These are phyloP conservation scores for Pythium myriotylum DNA, from an alignment of 352 stramenopile species.

Conservation along the genomic window DNA sequence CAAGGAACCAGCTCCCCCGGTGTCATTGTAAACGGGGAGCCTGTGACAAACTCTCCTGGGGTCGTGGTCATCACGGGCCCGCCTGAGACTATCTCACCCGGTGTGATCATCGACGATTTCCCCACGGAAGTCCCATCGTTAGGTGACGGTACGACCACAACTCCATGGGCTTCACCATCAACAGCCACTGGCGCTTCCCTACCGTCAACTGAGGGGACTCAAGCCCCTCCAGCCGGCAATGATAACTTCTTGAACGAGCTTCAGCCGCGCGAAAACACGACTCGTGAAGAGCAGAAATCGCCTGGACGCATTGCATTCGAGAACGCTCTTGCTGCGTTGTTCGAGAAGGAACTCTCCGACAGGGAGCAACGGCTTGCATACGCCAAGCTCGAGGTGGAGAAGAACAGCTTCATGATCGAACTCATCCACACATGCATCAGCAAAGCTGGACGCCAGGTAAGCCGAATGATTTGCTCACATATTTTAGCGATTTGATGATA, in stretches of 20 bases:
- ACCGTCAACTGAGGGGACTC: too few species aligned
- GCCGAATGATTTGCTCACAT: not conserved
- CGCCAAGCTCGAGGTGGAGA: conserved; percentile 18
- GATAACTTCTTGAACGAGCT: conserved; percentile 15
- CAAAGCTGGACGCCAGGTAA: conserved; percentile 17
- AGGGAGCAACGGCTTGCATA: conserved; percentile 14
- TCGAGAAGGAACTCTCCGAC: conserved; percentile 12
- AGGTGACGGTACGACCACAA: too few species aligned
- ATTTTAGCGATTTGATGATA: not conserved
- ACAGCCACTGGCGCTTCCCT: too few species aligned
- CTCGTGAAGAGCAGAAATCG: conserved; percentile 9
- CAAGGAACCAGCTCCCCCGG: not conserved
- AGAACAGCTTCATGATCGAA: conserved; percentile 21
- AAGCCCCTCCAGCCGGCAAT: not conserved
- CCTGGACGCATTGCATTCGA: conserved; percentile 16
- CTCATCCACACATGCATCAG: conserved; percentile 25
- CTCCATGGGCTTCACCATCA: too few species aligned
- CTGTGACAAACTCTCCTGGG: too few species aligned
- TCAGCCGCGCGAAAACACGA: conserved; percentile 3
- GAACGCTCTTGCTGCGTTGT: conserved; percentile 5
- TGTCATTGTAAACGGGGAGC: not conserved
- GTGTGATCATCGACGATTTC: too few species aligned
- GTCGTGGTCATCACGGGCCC: too few species aligned
- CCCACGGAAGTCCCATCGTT: too few species aligned
- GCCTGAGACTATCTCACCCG: too few species aligned